phyloP scores from a whole-genome alignment of 305 asterid species.

The Fraxinus greggii region DNA sequence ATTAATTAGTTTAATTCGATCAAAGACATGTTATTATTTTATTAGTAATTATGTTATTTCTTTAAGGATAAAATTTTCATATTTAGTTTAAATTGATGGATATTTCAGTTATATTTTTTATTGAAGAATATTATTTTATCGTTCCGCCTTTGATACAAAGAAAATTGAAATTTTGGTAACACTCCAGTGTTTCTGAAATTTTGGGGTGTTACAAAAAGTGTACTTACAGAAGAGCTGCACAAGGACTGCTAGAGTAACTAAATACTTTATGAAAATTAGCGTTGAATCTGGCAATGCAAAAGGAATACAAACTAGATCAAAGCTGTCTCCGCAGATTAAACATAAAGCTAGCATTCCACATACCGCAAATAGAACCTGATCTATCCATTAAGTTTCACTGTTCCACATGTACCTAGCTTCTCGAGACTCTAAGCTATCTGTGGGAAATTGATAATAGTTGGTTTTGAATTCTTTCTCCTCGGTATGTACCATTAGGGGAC shows the following conservation, averaged over 20 bases:
- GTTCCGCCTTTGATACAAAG: too few species aligned
- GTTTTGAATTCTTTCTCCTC: not conserved
- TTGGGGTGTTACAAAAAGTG: not conserved
- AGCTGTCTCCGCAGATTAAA: not conserved
- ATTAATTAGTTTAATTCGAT: too few species aligned
- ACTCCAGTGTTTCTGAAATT: too few species aligned
- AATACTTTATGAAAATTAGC: not conserved
- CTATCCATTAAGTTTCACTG: not conserved
- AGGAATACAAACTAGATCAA: not conserved
- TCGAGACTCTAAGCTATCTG: not conserved
- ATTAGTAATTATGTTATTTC: too few species aligned
- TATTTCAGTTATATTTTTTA: too few species aligned
- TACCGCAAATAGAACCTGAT: not conserved
- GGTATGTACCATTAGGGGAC: not conserved
- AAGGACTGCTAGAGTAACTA: not conserved
- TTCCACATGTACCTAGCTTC: not conserved
- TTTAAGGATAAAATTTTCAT: too few species aligned
- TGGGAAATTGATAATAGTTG: not conserved
- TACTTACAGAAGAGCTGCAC: not conserved
- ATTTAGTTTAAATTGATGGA: too few species aligned
- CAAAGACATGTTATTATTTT: too few species aligned
- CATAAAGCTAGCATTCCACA: not conserved
- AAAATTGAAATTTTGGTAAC: too few species aligned
- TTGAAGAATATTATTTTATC: too few species aligned
- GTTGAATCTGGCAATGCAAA: not conserved